Conservation (phyloP, 805 yeast genomes). For the Cyberlindnera euphorbiiphila region DNA sequence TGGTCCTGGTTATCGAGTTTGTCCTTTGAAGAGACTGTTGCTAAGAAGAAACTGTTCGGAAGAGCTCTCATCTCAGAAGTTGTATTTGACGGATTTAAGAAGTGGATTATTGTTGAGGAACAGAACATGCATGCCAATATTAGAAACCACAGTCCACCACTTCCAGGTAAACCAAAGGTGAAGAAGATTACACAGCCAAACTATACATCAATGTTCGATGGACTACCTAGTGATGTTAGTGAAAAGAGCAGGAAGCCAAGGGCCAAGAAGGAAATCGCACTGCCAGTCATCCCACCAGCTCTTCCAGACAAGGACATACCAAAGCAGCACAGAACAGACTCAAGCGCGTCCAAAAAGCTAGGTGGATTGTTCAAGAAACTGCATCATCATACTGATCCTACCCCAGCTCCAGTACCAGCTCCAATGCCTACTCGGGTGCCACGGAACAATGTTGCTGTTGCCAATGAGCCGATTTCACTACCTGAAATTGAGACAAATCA, state of each 20-base stretch:
- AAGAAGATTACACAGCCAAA: constrained; percentile 21
- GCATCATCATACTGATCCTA: constrained; percentile 6
- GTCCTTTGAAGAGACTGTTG: constrained; percentile 66
- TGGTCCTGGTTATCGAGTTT: constrained; percentile 88
- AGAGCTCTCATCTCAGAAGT: constrained; percentile 79
- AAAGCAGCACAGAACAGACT: constrained; percentile 5
- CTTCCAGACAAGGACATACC: constrained; percentile 4
- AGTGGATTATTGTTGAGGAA: constrained; percentile 77
- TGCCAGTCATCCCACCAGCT: constrained; percentile 6
- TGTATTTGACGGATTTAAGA: constrained; percentile 68
- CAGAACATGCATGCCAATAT: constrained; percentile 37
- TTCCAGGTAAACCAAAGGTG: constrained; percentile 21
- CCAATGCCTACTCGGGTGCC: constrained; percentile 11
- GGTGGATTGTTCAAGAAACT: constrained; percentile 7
- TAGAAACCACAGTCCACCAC: constrained; percentile 22
- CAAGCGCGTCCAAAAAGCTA: constrained; percentile 12
- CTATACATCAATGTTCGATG: constrained; percentile 23
- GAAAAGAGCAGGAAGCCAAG: constrained; percentile 4
- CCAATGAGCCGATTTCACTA: constrained; percentile 9
- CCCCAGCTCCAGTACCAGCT: constrained; percentile 12
- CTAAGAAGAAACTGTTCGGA: constrained; percentile 69
- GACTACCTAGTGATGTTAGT: constrained; percentile 13
- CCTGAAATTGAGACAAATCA: constrained; percentile 28
- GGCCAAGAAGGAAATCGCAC: constrained; percentile 11
- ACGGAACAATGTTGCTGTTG: constrained; percentile 3